A percentile compares a stretch with the other conserved stretches of the same genome.
phyloP scores from a whole-genome alignment of 345 rosid genomes.

The Theobroma cacao region DNA sequence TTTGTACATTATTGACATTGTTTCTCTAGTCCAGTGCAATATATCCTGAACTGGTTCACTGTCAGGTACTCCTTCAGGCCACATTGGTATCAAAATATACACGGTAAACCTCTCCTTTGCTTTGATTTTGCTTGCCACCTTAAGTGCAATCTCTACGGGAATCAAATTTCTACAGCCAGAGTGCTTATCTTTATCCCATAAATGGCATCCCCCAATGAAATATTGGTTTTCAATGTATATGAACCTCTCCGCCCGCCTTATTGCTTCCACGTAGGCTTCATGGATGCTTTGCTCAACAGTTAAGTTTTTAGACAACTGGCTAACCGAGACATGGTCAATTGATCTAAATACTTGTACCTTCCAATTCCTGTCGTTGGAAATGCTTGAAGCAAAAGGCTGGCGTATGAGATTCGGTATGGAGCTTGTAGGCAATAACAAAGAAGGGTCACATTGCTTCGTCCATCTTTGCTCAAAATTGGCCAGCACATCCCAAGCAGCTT shows the following conservation, averaged over 20 bases:
- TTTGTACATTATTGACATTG: constrained; percentile 79
- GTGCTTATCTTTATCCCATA: constrained; percentile 62
- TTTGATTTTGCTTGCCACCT: constrained; percentile 57
- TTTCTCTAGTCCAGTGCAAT: constrained; percentile 87
- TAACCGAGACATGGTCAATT: constrained; percentile 60
- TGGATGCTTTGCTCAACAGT: constrained; percentile 68
- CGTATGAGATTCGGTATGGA: constrained; percentile 36
- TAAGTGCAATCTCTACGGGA: constrained; percentile 78
- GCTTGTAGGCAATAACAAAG: constrained; percentile 40
- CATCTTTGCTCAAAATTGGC: constrained; percentile 86
- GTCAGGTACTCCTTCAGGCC: constrained; percentile 90
- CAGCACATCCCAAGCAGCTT: constrained; percentile 71
- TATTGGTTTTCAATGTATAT: constrained; percentile 91
- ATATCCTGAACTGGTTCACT: constrained; percentile 84
- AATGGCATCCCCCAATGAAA: constrained; percentile 76
- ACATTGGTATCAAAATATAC: constrained; percentile 87
- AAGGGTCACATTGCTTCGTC: constrained; percentile 69
- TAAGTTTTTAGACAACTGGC: constrained; percentile 44
- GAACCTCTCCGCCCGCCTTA: constrained; percentile 70
- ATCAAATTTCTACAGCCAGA: constrained; percentile 79
- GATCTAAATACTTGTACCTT: constrained; percentile 79
- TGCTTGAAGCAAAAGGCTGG: constrained; percentile 31
- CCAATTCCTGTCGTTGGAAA: constrained; percentile 50
- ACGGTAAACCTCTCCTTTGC: constrained; percentile 67
- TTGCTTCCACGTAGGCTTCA: constrained; percentile 71